Evolutionary conservation across 257 asterid species (phyloP).

Genomic region (Asclepias syriaca): DNA sequence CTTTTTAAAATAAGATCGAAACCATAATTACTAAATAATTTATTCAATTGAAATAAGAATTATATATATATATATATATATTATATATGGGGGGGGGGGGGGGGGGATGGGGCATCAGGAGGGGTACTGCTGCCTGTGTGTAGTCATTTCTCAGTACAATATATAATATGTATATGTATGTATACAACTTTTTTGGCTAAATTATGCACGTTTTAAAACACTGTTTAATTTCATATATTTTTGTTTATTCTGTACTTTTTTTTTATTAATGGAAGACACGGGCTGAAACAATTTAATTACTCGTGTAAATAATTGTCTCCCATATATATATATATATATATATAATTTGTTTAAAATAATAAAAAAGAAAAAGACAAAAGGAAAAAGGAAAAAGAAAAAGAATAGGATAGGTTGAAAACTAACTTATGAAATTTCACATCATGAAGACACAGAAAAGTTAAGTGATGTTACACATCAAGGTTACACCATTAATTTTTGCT

Average conservation of each 20-base stretch:
- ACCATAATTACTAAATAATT: no score
- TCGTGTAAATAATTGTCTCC: conserved; percentile 1
- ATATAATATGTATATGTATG: background rate
- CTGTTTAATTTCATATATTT: background rate
- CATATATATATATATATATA: background rate
- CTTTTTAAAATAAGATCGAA: no score
- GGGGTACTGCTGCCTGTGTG: background rate
- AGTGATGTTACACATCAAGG: background rate
- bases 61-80: no score
- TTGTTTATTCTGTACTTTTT: background rate
- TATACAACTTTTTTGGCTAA: background rate
- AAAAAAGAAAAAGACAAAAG: background rate
- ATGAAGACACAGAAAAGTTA: background rate
- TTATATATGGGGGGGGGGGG: no score
- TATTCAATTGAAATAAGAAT: no score
- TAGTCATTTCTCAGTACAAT: background rate
- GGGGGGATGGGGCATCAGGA: background rate
- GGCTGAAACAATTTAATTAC: background rate
- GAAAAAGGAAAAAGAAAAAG: background rate
- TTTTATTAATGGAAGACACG: background rate
- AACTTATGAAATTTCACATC: background rate
- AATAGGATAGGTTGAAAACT: background rate
- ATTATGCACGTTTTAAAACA: background rate
- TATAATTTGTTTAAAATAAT: background rate
- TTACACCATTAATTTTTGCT: background rate